phyloP scores from a whole-genome alignment of 495 filamentous ascomycete genomes.

The Usnea hakonensis region DNA sequence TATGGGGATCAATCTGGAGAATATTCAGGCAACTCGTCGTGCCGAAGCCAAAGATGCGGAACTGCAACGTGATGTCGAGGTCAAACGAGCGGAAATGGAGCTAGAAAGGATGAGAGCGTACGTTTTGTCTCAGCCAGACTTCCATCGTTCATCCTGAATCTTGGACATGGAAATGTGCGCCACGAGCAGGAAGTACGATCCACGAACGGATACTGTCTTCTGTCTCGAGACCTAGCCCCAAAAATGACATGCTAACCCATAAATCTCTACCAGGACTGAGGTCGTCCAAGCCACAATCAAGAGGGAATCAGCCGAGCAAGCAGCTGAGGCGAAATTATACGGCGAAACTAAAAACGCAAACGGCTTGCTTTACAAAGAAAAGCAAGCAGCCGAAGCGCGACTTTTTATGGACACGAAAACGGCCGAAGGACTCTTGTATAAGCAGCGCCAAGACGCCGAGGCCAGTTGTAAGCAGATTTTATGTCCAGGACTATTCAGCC shows the following conservation, averaged over 20 bases:
- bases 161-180: neutral
- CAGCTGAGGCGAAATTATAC: conserved; percentile 55
- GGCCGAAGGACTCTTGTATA: conserved; percentile 50
- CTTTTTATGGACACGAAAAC: conserved; percentile 38
- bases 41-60: conserved; percentile 69
- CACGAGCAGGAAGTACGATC: neutral
- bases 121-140: neutral
- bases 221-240: neutral
- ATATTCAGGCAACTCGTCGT: conserved; percentile 60
- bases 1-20: conserved; percentile 61
- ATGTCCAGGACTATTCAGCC: neutral
- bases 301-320: conserved; percentile 64
- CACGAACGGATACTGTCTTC: neutral
- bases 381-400: conserved; percentile 49
- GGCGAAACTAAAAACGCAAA: conserved; percentile 42
- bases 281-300: conserved; percentile 70
- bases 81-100: conserved; percentile 68
- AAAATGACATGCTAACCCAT: neutral
- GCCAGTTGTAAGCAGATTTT: conserved; percentile 1
- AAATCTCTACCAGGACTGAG: conserved; percentile 34
- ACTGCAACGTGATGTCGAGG: conserved; percentile 63
- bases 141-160: neutral
- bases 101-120: conserved; percentile 63
- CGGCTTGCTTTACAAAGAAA: conserved; percentile 50
- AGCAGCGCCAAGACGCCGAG: conserved; percentile 25